phyloP scores from a whole-genome alignment of 768 basidiomycete species.

The Lactifluus hygrophoroides region DNA sequence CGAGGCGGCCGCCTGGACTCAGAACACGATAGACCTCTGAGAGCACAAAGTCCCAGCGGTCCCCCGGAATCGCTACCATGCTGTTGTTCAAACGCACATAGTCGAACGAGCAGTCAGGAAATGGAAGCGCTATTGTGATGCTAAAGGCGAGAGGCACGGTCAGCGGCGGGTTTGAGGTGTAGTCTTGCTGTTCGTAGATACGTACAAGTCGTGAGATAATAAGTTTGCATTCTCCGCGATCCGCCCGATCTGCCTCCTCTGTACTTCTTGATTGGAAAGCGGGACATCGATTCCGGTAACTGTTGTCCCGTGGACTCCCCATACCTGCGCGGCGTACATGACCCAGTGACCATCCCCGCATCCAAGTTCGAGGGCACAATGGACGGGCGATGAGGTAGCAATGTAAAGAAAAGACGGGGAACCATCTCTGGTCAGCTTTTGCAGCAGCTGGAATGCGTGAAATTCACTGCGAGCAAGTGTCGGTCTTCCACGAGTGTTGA shows the following conservation, averaged over 20 bases:
- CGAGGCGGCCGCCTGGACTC: conserved; percentile 50
- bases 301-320: conserved; percentile 42
- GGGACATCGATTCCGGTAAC: conserved; percentile 65
- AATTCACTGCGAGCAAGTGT: conserved; percentile 42
- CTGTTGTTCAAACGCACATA: conserved; percentile 68
- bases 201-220: conserved; percentile 62
- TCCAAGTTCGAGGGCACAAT: conserved; percentile 60
- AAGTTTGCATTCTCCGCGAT: conserved; percentile 39
- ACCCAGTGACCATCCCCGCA: conserved; percentile 71
- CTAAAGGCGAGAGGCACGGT: conserved; percentile 27
- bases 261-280: conserved; percentile 22
- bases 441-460: conserved; percentile 41
- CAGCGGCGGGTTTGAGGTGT: background rate
- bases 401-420: conserved; percentile 55
- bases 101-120: conserved; percentile 55
- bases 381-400: conserved; percentile 38
- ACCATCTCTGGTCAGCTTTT: conserved; percentile 42
- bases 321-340: conserved; percentile 48
- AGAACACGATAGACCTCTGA: conserved; percentile 57
- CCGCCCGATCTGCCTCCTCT: conserved; percentile 3
- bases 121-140: conserved; percentile 50
- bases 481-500: conserved; percentile 4
- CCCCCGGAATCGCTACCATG: conserved; percentile 48
- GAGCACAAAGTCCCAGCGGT: conserved; percentile 52
- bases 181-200: conserved; percentile 11